phyloP scores from a whole-genome alignment of 1,139 yeast species.

The Debaryomyces subglobosus region DNA sequence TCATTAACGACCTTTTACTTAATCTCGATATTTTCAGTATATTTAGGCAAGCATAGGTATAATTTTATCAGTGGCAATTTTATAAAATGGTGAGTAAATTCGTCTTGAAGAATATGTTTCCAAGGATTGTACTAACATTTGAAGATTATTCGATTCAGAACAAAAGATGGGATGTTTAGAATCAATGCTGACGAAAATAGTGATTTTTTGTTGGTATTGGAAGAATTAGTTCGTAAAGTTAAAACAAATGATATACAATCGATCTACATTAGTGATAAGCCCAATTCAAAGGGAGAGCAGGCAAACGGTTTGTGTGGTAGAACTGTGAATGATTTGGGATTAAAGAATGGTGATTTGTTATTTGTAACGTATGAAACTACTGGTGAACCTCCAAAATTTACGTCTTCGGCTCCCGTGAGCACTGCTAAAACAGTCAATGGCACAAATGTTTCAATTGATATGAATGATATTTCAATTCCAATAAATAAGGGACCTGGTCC shows the following conservation, averaged over 20 bases:
- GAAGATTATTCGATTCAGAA: slow-evolving; percentile 71
- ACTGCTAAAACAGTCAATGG: not conserved
- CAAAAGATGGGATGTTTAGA: slow-evolving; percentile 82
- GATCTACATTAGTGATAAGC: slow-evolving; percentile 46
- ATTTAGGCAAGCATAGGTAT: not conserved
- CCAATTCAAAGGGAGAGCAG: slow-evolving; percentile 51
- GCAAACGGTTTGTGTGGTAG: slow-evolving; percentile 47
- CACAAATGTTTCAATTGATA: slow-evolving; percentile 1
- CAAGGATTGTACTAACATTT: slow-evolving; percentile 6
- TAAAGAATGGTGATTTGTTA: slow-evolving; percentile 83
- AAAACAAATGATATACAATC: slow-evolving; percentile 34
- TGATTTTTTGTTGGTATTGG: slow-evolving; percentile 53
- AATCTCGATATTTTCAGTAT: not conserved
- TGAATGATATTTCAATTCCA: slow-evolving; percentile 10
- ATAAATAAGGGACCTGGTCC: slow-evolving; percentile 18
- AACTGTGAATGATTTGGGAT: slow-evolving; percentile 55
- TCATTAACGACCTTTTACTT: not conserved
- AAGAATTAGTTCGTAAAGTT: slow-evolving; percentile 42
- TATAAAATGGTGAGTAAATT: slow-evolving; percentile 7
- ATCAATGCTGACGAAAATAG: slow-evolving; percentile 52
- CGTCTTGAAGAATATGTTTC: not conserved
- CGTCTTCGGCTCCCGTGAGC: not conserved
- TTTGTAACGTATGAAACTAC: slow-evolving; percentile 52
- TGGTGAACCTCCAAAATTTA: slow-evolving; percentile 10
- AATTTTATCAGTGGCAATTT: slow-evolving; percentile 6